phyloP scores from a whole-genome alignment of 306 rosid genomes.

The Oemleria cerasiformis region DNA sequence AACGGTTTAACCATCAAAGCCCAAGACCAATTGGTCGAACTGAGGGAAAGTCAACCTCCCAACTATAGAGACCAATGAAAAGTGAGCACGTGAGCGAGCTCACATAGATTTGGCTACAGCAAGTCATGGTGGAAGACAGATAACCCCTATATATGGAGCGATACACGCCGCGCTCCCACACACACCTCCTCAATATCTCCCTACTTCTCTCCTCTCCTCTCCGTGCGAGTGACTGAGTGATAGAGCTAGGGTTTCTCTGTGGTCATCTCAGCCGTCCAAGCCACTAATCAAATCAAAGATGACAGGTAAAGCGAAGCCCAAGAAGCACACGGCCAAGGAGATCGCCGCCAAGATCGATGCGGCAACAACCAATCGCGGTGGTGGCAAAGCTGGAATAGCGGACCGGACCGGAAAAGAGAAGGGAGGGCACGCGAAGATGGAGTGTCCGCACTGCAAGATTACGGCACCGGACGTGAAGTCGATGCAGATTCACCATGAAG shows the following conservation, averaged over 20 bases:
- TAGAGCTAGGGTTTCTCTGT: constrained; percentile 30
- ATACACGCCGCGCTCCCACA: neutral
- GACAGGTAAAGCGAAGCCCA: constrained; percentile 99
- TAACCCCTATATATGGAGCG: constrained; percentile 16
- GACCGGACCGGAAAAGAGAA: constrained; percentile 71
- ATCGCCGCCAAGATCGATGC: constrained; percentile 82
- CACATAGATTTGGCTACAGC: neutral
- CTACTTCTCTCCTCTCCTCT: too few species aligned
- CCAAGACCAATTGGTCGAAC: neutral
- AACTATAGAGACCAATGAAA: neutral
- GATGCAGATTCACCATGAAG: constrained; percentile 96
- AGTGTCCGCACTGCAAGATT: constrained; percentile 87
- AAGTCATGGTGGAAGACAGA: neutral
- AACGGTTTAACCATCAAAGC: neutral
- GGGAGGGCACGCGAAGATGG: constrained; percentile 95
- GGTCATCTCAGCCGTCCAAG: neutral
- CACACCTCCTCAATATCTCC: neutral
- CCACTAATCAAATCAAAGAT: constrained; percentile 22
- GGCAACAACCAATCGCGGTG: constrained; percentile 91
- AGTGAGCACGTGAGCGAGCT: neutral
- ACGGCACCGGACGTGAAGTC: constrained; percentile 89
- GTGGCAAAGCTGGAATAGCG: constrained; percentile 81
- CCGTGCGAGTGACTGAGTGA: neutral
- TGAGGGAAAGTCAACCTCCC: neutral
- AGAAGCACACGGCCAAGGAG: constrained; percentile 99